Percentiles rank a stretch among this genome's conserved stretches.
phyloP scores from a whole-genome alignment of 192 early-diverging fungal species.

The Rhizophagus prolifer region DNA sequence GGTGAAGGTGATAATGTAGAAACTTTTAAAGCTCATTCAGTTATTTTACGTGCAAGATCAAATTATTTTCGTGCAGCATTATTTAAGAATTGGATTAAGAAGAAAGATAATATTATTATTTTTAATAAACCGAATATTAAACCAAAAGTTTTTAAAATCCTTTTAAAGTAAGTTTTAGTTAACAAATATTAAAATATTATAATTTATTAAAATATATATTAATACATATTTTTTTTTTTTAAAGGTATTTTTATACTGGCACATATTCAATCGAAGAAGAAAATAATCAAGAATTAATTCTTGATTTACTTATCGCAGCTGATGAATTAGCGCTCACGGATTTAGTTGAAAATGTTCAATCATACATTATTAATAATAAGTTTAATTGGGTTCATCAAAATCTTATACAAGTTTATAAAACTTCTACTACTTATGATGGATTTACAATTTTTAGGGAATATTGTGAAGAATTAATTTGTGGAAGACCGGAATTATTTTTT shows the following conservation, averaged over 20 bases:
- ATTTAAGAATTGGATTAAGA: slow-evolving; percentile 7
- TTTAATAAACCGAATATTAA: slow-evolving; percentile 16
- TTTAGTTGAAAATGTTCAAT: not conserved
- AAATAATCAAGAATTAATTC: not conserved
- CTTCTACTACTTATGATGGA: too few species aligned
- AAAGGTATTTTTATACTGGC: not conserved
- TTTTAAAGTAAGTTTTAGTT: slow-evolving; percentile 20
- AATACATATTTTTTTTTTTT: too few species aligned
- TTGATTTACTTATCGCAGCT: not conserved
- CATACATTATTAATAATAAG: not conserved
- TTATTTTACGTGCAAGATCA: slow-evolving; percentile 12
- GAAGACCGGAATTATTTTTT: slow-evolving; percentile 4
- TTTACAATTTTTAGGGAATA: not conserved
- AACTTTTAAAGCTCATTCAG: slow-evolving; percentile 6
- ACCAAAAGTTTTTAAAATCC: not conserved
- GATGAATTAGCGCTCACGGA: not conserved
- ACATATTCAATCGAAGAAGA: not conserved
- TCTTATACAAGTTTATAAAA: not conserved
- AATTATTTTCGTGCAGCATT: slow-evolving; percentile 6
- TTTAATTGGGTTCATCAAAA: not conserved
- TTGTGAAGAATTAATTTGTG: not conserved
- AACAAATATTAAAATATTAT: too few species aligned
- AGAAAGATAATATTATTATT: too few species aligned
- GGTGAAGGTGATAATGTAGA: not conserved
- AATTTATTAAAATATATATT: too few species aligned